A percentile compares a stretch with the other conserved stretches of the same genome.
These are phyloP conservation scores for Epichloe gansuensis DNA, from an alignment of 2,329 filamentous ascomycete genomes.

Conservation along the genomic window DNA sequence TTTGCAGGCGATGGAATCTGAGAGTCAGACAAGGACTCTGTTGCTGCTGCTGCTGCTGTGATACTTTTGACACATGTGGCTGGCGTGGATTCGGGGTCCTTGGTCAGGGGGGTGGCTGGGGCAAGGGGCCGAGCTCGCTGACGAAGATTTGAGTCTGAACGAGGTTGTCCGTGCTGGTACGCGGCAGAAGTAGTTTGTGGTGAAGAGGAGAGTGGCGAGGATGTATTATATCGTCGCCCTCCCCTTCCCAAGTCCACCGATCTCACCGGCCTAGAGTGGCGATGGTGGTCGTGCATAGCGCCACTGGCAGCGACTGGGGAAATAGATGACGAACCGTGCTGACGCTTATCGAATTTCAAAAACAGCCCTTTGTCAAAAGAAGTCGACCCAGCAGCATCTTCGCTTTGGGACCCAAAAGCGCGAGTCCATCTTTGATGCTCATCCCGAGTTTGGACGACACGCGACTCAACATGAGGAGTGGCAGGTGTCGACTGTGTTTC, in stretches of 20 bases:
- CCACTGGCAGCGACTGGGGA: conserved; percentile 42
- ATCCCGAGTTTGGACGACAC: conserved; percentile 25
- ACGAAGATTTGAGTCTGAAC: conserved; percentile 32
- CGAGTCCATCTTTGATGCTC: conserved; percentile 28
- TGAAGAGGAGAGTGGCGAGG: conserved; percentile 26
- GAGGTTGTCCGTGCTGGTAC: conserved; percentile 31
- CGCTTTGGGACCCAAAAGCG: conserved; percentile 24
- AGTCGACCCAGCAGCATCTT: conserved; percentile 40
- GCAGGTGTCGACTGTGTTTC: conserved; percentile 18
- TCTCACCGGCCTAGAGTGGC: conserved; percentile 31
- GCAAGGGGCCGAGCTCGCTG: conserved; percentile 8
- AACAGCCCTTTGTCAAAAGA: conserved; percentile 53
- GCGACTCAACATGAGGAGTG: conserved; percentile 25
- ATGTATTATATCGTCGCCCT: conserved; percentile 17
- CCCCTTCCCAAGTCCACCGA: conserved; percentile 28
- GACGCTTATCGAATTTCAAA: conserved; percentile 48
- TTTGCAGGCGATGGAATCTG: not conserved
- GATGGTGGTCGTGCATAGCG: conserved; percentile 33
- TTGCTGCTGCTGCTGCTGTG: not conserved
- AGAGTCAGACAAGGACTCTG: not conserved
- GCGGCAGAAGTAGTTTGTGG: conserved; percentile 19
- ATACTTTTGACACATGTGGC: not conserved
- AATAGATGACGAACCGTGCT: conserved; percentile 47
- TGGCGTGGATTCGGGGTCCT: not conserved
- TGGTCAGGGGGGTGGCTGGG: not conserved